phyloP scores from a whole-genome alignment of 2,329 filamentous ascomycete species.

The Pseudofabraea citricarpa region DNA sequence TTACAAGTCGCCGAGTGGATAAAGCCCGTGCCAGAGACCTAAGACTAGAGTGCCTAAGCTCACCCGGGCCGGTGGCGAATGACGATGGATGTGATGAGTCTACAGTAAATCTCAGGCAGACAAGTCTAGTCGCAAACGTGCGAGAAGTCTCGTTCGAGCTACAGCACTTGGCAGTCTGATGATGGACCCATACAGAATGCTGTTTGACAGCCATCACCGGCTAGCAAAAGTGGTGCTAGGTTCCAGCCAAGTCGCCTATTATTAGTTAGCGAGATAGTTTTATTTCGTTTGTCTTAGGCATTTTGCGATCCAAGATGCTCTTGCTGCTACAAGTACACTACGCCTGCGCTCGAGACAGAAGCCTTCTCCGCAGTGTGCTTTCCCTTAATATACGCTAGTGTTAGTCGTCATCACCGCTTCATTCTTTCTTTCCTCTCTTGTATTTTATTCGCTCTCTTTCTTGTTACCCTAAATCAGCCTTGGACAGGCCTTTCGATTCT shows the following conservation, averaged over 20 bases:
- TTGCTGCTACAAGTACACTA: neutral
- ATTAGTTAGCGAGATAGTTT: neutral
- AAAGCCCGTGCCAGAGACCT: too few relatives aligned
- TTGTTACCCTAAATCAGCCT: too few relatives aligned
- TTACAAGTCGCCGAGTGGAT: too few relatives aligned
- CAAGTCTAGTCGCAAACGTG: too few relatives aligned
- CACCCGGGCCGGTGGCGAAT: too few relatives aligned
- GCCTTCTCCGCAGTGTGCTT: neutral
- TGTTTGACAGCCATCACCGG: neutral
- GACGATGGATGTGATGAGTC: too few relatives aligned
- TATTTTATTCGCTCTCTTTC: neutral
- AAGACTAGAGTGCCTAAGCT: too few relatives aligned
- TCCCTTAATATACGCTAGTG: neutral
- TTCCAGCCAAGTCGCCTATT: constrained; percentile 4
- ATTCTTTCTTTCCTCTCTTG: neutral
- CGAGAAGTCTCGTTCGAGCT: too few relatives aligned
- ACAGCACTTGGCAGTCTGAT: too few relatives aligned
- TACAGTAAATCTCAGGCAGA: too few relatives aligned
- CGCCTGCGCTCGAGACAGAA: neutral
- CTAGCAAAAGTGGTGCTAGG: neutral
- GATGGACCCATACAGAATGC: neutral
- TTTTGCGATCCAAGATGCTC: neutral
- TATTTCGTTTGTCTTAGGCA: neutral
- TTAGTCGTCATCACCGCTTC: neutral
- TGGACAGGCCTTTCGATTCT: constrained; percentile 1